Evolutionary conservation across 1,284 basidiomycete genomes (phyloP).

Genomic region (Inonotus obliquus): DNA sequence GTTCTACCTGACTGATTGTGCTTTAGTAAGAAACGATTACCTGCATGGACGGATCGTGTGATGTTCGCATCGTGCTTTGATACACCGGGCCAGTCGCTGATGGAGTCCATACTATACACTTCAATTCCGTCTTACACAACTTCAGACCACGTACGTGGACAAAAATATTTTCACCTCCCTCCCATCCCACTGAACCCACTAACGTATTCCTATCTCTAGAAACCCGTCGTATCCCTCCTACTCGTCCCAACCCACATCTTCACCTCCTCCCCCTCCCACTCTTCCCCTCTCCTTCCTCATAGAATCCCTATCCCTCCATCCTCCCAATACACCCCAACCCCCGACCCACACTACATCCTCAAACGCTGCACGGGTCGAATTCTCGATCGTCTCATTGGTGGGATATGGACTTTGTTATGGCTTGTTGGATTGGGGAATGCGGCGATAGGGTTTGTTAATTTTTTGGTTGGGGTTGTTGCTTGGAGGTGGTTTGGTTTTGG

Average conservation of each 20-base stretch:
- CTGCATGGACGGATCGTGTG: slow-evolving; percentile 95
- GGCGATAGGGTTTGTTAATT: slow-evolving; percentile 62
- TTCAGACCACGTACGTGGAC: slow-evolving; percentile 70
- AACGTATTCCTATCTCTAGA: slow-evolving; percentile 35
- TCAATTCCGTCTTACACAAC: slow-evolving; percentile 71
- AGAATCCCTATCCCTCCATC: slow-evolving; percentile 30
- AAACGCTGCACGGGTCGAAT: slow-evolving; percentile 61
- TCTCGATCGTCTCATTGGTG: slow-evolving; percentile 71
- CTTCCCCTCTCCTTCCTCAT: slow-evolving; percentile 28
- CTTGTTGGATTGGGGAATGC: slow-evolving; percentile 73
- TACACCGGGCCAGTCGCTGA: slow-evolving; percentile 49
- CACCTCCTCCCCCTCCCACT: slow-evolving; percentile 36
- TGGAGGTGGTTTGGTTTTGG: slow-evolving; percentile 40
- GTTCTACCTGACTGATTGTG: neutral
- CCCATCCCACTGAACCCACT: neutral
- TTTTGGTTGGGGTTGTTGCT: slow-evolving; percentile 52
- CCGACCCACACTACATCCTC: slow-evolving; percentile 46
- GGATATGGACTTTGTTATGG: slow-evolving; percentile 69
- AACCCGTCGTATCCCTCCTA: slow-evolving; percentile 64
- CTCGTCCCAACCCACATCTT: slow-evolving; percentile 42
- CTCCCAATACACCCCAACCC: slow-evolving; percentile 38
- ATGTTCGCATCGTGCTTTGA: slow-evolving; percentile 83
- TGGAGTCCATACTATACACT: slow-evolving; percentile 67
- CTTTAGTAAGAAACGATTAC: slow-evolving; percentile 65
- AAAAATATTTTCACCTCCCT: neutral